Percentiles rank a stretch among this genome's conserved stretches.
These are phyloP conservation scores for Blastobotrys aristatus DNA, from an alignment of 1,139 yeast species.

Conservation along the genomic window DNA sequence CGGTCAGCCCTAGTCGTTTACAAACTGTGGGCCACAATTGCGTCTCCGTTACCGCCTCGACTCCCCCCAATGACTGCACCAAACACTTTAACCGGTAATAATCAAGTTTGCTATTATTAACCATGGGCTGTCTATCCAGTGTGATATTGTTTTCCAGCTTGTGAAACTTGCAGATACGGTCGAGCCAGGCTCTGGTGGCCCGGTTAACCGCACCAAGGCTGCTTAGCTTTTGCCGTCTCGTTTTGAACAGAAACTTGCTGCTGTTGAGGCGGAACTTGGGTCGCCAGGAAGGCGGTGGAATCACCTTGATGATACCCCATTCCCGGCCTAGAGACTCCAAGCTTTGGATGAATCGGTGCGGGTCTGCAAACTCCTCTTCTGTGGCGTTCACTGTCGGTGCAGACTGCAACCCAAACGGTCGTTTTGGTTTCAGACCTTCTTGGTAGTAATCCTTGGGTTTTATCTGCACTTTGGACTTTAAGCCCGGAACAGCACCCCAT, in stretches of 20 bases:
- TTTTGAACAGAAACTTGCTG: conserved; percentile 46
- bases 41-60: not conserved
- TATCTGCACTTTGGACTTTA: conserved; percentile 18
- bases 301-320: conserved; percentile 70
- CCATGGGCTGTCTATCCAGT: conserved; percentile 29
- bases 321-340: conserved; percentile 43
- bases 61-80: conserved; percentile 9
- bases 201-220: conserved; percentile 40
- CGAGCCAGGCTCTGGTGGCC: conserved; percentile 34
- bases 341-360: conserved; percentile 43
- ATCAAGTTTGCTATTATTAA: conserved; percentile 26
- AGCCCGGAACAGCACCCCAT: conserved; percentile 10
- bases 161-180: conserved; percentile 34
- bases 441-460: conserved; percentile 18
- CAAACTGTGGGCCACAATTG: conserved; percentile 6
- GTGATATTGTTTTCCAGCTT: conserved; percentile 22
- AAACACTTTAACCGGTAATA: conserved; percentile 29
- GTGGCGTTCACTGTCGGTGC: conserved; percentile 49
- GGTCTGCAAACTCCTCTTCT: conserved; percentile 46
- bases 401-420: conserved; percentile 32
- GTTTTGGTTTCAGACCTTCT: conserved; percentile 19
- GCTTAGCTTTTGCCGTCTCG: conserved; percentile 49
- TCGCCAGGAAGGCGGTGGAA: conserved; percentile 46
- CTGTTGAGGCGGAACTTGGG: conserved; percentile 44
- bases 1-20: not conserved